Evolutionary conservation across 495 filamentous ascomycete genomes (phyloP).

Genomic region (Tuber melanosporum): DNA sequence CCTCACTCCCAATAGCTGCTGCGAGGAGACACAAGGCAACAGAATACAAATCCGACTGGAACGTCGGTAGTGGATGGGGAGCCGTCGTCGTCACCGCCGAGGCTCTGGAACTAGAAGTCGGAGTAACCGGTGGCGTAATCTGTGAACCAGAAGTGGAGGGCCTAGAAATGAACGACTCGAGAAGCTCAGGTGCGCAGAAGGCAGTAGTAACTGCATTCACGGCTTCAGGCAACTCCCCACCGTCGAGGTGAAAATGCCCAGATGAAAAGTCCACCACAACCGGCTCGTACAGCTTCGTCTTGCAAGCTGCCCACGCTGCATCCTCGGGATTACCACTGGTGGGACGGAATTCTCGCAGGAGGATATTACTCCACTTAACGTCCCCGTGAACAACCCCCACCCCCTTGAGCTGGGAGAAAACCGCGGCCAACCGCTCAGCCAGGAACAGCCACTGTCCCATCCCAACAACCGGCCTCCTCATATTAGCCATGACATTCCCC

Average conservation of each 20-base stretch:
- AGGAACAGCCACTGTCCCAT: constrained; percentile 35
- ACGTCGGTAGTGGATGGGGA: constrained; percentile 28
- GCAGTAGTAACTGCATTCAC: constrained; percentile 33
- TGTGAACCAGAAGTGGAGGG: not conserved
- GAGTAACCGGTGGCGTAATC: constrained; percentile 7
- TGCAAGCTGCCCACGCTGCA: constrained; percentile 9
- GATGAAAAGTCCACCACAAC: constrained; percentile 38
- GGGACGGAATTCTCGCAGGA: constrained; percentile 19
- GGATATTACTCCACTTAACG: constrained; percentile 38
- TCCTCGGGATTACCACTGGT: not conserved
- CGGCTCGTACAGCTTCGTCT: constrained; percentile 15
- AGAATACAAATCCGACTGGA: constrained; percentile 36
- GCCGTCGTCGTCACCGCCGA: not conserved
- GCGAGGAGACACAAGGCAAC: constrained; percentile 33
- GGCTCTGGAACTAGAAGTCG: constrained; percentile 6
- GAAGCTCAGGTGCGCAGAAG: constrained; percentile 36
- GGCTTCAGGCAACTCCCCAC: constrained; percentile 15
- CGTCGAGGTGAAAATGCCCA: constrained; percentile 14
- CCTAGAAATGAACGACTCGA: constrained; percentile 23
- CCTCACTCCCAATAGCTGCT: constrained; percentile 38
- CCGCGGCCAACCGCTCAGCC: constrained; percentile 20
- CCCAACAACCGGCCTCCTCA: constrained; percentile 27
- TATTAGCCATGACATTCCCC: not conserved
- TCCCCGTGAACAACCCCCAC: constrained; percentile 36
- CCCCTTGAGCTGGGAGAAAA: constrained; percentile 28